A percentile compares a stretch with the other conserved stretches of the same genome.
Conservation (phyloP, 495 filamentous ascomycete species). For the Thermochaetoides thermophila region DNA sequence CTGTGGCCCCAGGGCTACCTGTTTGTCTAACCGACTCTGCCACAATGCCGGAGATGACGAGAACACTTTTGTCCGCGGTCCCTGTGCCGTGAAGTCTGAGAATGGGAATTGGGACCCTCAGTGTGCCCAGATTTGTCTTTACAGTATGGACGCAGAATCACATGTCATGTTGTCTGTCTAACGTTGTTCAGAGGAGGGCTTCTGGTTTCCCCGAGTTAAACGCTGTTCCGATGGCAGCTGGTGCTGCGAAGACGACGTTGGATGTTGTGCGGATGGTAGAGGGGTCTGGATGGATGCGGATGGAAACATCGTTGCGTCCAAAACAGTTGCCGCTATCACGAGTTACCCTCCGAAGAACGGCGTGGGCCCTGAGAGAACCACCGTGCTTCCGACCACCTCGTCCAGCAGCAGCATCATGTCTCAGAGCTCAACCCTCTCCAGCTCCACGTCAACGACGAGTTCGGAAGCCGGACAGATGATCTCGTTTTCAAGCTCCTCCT, state of each 20-base stretch:
- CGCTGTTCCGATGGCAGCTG: slow-evolving; percentile 14
- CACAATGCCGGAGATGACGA: slow-evolving; percentile 5
- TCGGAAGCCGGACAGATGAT: background rate
- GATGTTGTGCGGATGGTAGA: slow-evolving; percentile 12
- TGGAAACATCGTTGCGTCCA: slow-evolving; percentile 4
- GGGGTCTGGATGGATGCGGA: slow-evolving; percentile 15
- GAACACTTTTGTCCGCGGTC: slow-evolving; percentile 11
- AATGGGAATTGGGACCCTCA: slow-evolving; percentile 8
- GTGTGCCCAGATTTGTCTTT: slow-evolving; percentile 18
- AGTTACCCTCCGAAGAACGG: slow-evolving; percentile 5
- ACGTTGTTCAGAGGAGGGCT: too few species aligned
- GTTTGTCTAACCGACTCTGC: slow-evolving; percentile 13
- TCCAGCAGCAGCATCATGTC: background rate
- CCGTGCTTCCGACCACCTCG: background rate
- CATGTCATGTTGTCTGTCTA: too few species aligned
- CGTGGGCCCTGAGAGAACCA: background rate
- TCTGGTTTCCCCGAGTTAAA: slow-evolving; percentile 12
- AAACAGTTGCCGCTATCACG: slow-evolving; percentile 5
- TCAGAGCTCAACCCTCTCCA: background rate
- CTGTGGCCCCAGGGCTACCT: slow-evolving; percentile 9
- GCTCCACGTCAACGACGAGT: background rate
- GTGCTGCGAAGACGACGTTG: slow-evolving; percentile 16
- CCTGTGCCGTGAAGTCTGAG: slow-evolving; percentile 11
- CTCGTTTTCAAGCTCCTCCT: background rate
- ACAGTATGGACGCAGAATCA: slow-evolving; percentile 12